Base-by-base conservation (phyloP, 2,329 filamentous ascomycete species). In the Thielaviopsis musarum region DNA sequence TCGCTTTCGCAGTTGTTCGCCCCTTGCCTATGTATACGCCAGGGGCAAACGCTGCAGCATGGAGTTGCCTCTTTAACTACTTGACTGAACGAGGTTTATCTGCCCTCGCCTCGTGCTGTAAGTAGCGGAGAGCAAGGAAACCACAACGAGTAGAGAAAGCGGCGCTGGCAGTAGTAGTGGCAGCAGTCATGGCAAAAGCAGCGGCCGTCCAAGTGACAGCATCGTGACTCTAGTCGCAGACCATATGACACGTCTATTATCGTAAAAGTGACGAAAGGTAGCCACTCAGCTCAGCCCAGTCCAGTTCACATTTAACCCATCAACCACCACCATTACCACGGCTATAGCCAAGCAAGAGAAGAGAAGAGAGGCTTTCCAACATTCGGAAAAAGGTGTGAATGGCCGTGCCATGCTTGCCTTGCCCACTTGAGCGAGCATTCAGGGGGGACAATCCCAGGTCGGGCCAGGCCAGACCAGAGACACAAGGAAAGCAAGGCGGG, bases 341-440 rank as follows among this genome's bases (percentile, higher is more conserved):
- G 17, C 38, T 45, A 15, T n/a, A n/a, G 38, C 15, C 12, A 45
- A 45, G 38, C 38, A 17, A 45, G 17, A 45, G 15, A n/a, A 45
- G 38, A n/a, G 17, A 45, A 45, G 38, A 45, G 38, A 21, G 51
- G 26, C 34, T 30, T 48, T 54, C 51, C 49, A 58, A 54, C 57
- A 34, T 54, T 54, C n/a, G 38, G 38, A 54, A 48, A 56, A 49
- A 56, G 53, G 54, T 34, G 9, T 34, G 30, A 41, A 54, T 57
- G 55, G 19, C 59, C 59, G 59, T 60, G 59, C 59, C 59, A 60
- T 57, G 59, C 59, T 54, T 57, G 54, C 38, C 49, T 34, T 34
- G 4, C 30, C 30, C 30, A 54, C 22, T 60, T 49, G 59, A 60
- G 26, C 30, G 53, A 52, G 49, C 55, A 60, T 54, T 57, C 59